Evolutionary conservation across 495 filamentous ascomycete genomes (phyloP), one percentile per base, ranked within the genome.

Genomic region (Apodospora peruviana): DNA sequence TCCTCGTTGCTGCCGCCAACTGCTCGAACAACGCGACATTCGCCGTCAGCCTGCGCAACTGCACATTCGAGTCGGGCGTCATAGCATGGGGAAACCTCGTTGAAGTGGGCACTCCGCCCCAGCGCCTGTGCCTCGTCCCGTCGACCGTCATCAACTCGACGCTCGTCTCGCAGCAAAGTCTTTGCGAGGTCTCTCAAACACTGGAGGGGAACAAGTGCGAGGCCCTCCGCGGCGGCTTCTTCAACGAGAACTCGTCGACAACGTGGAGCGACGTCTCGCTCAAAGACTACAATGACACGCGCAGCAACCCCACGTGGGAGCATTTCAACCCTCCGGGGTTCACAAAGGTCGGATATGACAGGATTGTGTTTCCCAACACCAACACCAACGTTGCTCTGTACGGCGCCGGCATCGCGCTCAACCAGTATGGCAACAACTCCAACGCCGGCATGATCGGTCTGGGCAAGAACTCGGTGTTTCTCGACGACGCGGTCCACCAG

Each of bases 351-450:
- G 48, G 48, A 9, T 50, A 38, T 16, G 48, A 50, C 42, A 34
- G 8, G 14, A 34, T 50, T 4, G 29, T 24, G 22, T 50, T 50
- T 18, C 39, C 48, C 42, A 44, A 44, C 25, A 35, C 39, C 20
- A 44, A 44, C 23, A 7, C 27, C 7, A 14, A 7, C 27, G 38
- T 52, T 10, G 43, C 42, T 3, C 27, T 52, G 19, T 40, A 45
- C 23, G 40, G 40, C 16, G 43, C 49, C 12, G 49, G 49, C 17
- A 47, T 52, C 16, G 49, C 49, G 16, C 41, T 52, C 18, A 46
- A 52, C 43, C 41, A 52, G 36, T 45, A 40, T 22, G 49, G 49
- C 19, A 52, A 45, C 43, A 40, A 52, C 20, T 52, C 49, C 9
- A 52, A 46, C n/a, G 41, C 43, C 12, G 49, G 49, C 24, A 52